Conservation (phyloP, 2,329 filamentous ascomycete species). For the Chalara sp. region DNA sequence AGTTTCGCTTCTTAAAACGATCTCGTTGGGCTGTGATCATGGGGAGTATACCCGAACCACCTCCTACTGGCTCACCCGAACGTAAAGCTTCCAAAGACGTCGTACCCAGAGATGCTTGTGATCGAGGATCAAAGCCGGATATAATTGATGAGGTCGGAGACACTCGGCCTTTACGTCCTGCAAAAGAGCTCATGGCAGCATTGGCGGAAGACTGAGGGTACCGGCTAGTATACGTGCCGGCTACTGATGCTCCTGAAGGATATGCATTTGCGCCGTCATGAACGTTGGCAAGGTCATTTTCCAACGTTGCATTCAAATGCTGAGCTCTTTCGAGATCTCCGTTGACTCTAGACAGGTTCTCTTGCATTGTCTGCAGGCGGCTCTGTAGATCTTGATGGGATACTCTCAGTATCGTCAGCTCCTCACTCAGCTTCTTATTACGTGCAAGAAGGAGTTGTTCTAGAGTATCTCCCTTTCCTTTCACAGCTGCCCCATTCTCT, state of each 20-base stretch:
- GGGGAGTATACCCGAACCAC: slow-evolving; percentile 82
- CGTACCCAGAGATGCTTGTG: slow-evolving; percentile 33
- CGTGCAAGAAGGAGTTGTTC: slow-evolving; percentile 86
- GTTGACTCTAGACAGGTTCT: slow-evolving; percentile 76
- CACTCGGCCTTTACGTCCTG: slow-evolving; percentile 55
- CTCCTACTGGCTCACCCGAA: slow-evolving; percentile 57
- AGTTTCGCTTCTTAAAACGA: slow-evolving; percentile 94
- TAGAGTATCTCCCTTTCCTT: slow-evolving; percentile 68
- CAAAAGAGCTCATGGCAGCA: slow-evolving; percentile 25
- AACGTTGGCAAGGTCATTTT: slow-evolving; percentile 82
- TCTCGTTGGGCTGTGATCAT: slow-evolving; percentile 98
- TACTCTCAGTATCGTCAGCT: slow-evolving; percentile 85
- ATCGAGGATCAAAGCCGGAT: slow-evolving; percentile 80
- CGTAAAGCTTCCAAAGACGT: slow-evolving; percentile 51
- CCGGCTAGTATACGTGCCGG: slow-evolving; percentile 80
- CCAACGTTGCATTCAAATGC: slow-evolving; percentile 78
- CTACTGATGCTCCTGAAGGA: slow-evolving; percentile 85
- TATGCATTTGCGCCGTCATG: slow-evolving; percentile 83
- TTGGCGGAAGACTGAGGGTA: slow-evolving; percentile 63
- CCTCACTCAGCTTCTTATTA: slow-evolving; percentile 94
- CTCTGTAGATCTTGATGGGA: slow-evolving; percentile 88
- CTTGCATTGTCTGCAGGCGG: slow-evolving; percentile 72
- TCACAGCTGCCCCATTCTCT: slow-evolving; percentile 44
- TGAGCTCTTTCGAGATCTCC: slow-evolving; percentile 80
- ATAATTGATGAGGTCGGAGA: slow-evolving; percentile 98